Percentiles rank a stretch among this genome's conserved stretches.
These are phyloP conservation scores for Alternaria rosae DNA, from an alignment of 2,329 filamentous ascomycete genomes.

Conservation along the genomic window DNA sequence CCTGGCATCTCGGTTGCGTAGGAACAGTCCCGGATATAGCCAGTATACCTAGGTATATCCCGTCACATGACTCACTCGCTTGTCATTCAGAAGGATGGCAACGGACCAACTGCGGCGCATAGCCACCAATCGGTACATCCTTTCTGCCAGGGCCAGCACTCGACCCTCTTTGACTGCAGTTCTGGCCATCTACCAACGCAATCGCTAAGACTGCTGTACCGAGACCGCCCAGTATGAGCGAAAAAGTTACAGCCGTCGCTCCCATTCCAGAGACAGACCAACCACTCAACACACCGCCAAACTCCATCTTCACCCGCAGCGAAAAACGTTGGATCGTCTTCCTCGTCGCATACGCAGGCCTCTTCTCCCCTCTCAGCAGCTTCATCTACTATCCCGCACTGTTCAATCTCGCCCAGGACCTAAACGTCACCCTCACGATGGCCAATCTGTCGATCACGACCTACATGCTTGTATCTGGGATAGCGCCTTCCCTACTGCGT, in stretches of 20 bases:
- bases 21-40: neutral
- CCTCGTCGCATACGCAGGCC: neutral
- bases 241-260: neutral
- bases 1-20: neutral
- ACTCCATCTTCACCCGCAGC: neutral
- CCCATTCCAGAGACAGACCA: neutral
- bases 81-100: neutral
- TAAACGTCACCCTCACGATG: neutral
- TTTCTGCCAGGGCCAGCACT: neutral
- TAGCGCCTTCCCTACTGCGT: neutral
- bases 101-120: neutral
- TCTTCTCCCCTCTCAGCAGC: neutral
- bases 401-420: neutral
- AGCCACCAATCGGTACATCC: neutral
- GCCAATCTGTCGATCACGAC: neutral
- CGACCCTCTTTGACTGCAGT: neutral
- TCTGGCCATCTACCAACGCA: neutral
- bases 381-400: neutral
- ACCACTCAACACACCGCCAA: neutral
- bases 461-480: neutral
- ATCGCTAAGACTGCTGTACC: neutral
- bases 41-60: neutral
- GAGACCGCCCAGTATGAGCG: neutral
- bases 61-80: neutral
- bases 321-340: neutral